Conservation (phyloP, 805 yeast genomes). For the Allodekkera sacchari region DNA sequence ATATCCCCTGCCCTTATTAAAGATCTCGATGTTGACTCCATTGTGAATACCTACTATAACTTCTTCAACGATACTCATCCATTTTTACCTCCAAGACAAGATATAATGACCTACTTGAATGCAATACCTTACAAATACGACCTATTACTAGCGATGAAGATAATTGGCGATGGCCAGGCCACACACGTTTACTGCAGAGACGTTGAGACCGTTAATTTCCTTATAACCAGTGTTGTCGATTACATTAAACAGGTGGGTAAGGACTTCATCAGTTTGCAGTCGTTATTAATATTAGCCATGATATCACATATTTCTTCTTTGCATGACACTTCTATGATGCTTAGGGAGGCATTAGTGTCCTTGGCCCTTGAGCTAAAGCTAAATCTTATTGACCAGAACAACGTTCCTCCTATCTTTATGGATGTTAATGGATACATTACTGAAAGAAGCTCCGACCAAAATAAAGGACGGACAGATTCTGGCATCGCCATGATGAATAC, state of each 20-base stretch:
- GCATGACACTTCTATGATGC: slow-evolving; percentile 34
- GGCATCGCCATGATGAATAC: slow-evolving; percentile 6
- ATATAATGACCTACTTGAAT: slow-evolving; percentile 27
- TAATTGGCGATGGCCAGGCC: slow-evolving; percentile 41
- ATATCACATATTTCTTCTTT: slow-evolving; percentile 44
- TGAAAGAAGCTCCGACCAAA: slow-evolving; percentile 5
- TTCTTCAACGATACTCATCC: slow-evolving; percentile 39
- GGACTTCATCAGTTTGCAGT: slow-evolving; percentile 37
- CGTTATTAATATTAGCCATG: slow-evolving; percentile 32
- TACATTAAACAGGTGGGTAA: slow-evolving; percentile 25
- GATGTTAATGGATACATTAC: slow-evolving; percentile 27
- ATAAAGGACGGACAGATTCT: not conserved
- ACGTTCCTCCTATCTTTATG: slow-evolving; percentile 18
- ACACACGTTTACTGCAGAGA: slow-evolving; percentile 28
- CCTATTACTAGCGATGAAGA: slow-evolving; percentile 37
- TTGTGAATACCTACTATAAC: slow-evolving; percentile 26
- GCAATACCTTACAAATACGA: slow-evolving; percentile 31
- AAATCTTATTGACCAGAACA: slow-evolving; percentile 29
- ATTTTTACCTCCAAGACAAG: slow-evolving; percentile 32
- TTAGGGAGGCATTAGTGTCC: slow-evolving; percentile 35
- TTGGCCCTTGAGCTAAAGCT: slow-evolving; percentile 30
- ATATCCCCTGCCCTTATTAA: slow-evolving; percentile 22
- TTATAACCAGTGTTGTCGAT: slow-evolving; percentile 25
- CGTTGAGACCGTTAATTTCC: slow-evolving; percentile 31
- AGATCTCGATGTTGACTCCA: slow-evolving; percentile 18